A percentile compares a stretch with the other conserved stretches of the same genome.
Conservation (phyloP, 495 filamentous ascomycete genomes). For the Daldinia caldariorum region DNA sequence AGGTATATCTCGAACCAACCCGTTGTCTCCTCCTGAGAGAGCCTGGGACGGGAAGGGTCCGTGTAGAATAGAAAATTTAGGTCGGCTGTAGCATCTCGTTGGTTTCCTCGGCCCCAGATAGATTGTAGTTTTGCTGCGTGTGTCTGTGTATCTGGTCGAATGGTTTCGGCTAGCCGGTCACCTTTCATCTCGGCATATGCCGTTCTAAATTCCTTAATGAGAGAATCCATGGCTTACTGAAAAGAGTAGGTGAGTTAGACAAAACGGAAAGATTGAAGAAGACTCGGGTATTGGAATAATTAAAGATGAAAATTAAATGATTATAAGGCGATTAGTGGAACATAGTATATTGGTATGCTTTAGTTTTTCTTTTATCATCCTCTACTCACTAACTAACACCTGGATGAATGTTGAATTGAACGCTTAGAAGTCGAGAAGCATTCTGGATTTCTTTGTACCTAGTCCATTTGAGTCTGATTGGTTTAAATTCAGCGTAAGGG, state of each 20-base stretch:
- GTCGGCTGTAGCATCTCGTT: constrained; percentile 34
- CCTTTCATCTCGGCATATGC: constrained; percentile 68
- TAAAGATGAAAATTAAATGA: not conserved
- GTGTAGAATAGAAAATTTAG: constrained; percentile 44
- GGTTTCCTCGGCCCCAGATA: constrained; percentile 61
- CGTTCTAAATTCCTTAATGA: constrained; percentile 69
- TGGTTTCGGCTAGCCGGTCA: constrained; percentile 70
- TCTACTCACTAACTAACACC: constrained; percentile 4
- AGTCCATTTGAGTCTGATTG: constrained; percentile 25
- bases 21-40: constrained; percentile 70
- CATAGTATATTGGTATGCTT: constrained; percentile 22
- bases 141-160: constrained; percentile 70
- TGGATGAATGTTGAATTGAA: not conserved
- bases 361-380: constrained; percentile 1
- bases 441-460: constrained; percentile 25
- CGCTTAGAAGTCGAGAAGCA: constrained; percentile 2
- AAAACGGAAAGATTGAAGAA: not conserved
- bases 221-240: constrained; percentile 64
- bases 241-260: not conserved
- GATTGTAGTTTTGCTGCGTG: constrained; percentile 66
- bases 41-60: constrained; percentile 45
- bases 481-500: not conserved
- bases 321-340: not conserved
- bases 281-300: not conserved
- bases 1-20: constrained; percentile 86